Evolutionary conservation across 176 grass and related monocot species (phyloP).

Genomic region (Musa beccarii): DNA sequence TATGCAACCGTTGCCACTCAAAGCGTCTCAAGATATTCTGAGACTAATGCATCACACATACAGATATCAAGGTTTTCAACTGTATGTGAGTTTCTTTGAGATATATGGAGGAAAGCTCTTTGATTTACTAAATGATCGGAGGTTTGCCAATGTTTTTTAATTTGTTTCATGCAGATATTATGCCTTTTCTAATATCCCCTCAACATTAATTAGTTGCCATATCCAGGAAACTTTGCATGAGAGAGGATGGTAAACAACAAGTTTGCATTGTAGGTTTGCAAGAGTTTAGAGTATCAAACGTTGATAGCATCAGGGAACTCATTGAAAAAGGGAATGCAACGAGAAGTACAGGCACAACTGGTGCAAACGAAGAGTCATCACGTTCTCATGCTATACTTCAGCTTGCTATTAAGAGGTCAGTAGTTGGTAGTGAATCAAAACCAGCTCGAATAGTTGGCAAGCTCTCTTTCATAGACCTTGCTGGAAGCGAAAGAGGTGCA

Average conservation of each 20-base stretch:
- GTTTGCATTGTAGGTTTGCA: conserved; percentile 53
- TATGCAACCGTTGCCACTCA: conserved; percentile 46
- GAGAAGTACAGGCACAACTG: conserved; percentile 42
- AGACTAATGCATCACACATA: conserved; percentile 35
- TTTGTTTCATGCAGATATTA: background rate
- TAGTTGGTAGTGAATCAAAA: conserved; percentile 29
- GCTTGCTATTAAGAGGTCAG: conserved; percentile 33
- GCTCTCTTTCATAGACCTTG: conserved; percentile 47
- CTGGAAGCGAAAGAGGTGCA: conserved; percentile 38
- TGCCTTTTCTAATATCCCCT: background rate
- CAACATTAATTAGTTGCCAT: background rate
- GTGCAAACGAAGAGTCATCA: conserved; percentile 48
- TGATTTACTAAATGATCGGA: conserved; percentile 42
- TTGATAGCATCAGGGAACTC: conserved; percentile 38
- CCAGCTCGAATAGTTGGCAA: conserved; percentile 43
- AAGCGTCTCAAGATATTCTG: conserved; percentile 48
- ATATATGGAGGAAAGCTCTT: conserved; percentile 55
- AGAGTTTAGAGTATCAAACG: conserved; percentile 44
- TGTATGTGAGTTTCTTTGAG: conserved; percentile 50
- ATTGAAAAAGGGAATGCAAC: conserved; percentile 43
- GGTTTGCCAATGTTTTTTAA: conserved; percentile 6
- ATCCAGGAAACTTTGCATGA: conserved; percentile 52
- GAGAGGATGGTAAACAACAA: conserved; percentile 48
- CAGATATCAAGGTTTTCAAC: conserved; percentile 36
- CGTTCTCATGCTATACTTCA: conserved; percentile 49